Percentiles rank a stretch among this genome's conserved stretches.
Evolutionary conservation across 306 rosid species (phyloP).

Genomic region (Mucuna pruriens): DNA sequence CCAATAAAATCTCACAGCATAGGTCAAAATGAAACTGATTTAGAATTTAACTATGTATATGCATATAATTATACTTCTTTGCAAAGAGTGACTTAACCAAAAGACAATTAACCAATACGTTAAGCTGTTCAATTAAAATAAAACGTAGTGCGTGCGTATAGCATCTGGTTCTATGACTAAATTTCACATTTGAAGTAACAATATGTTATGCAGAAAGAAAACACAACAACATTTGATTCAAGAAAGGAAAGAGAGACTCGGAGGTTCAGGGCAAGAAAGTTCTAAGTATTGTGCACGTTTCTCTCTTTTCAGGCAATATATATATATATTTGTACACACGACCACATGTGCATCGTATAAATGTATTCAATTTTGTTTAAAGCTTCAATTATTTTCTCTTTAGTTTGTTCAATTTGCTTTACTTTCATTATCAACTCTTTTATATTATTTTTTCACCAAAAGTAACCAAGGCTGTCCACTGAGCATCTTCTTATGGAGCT

Average conservation of each 20-base stretch:
- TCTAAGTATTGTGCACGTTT: slow-evolving; percentile 16
- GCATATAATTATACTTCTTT: no score
- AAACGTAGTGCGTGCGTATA: background rate
- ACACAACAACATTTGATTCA: background rate
- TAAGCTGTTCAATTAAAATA: background rate
- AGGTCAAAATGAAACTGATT: background rate
- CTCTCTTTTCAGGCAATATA: slow-evolving; percentile 10
- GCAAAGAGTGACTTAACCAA: no score
- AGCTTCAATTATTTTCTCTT: background rate
- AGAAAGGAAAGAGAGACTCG: background rate
- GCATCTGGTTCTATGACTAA: slow-evolving; percentile 31
- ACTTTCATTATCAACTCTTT: slow-evolving; percentile 5
- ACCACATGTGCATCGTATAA: background rate
- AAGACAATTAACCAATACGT: slow-evolving; percentile 10
- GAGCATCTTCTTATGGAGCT: slow-evolving; percentile 35
- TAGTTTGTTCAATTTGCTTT: slow-evolving; percentile 22
- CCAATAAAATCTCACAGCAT: background rate
- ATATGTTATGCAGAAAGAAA: slow-evolving; percentile 1
- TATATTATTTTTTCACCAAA: slow-evolving; percentile 16
- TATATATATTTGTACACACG: slow-evolving; percentile 12
- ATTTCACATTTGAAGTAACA: background rate
- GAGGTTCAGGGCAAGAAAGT: background rate
- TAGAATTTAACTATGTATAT: background rate
- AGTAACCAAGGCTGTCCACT: slow-evolving; percentile 1
- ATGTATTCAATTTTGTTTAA: slow-evolving; percentile 15